These are phyloP conservation scores for Cichorium intybus DNA, from an alignment of 140 eudicot species.

Conservation along the genomic window DNA sequence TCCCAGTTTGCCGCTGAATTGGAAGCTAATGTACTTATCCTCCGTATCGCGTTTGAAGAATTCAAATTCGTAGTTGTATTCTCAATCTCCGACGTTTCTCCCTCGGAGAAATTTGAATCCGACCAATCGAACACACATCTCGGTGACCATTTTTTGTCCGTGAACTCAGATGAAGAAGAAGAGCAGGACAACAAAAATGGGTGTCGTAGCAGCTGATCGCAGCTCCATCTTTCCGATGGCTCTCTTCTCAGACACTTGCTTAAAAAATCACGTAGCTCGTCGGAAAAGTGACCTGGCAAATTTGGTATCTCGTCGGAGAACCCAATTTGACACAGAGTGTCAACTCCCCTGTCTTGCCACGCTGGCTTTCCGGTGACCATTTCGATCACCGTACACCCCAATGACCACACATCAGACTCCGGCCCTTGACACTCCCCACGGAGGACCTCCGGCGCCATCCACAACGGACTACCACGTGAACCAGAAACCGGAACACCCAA, in stretches of 20 bases:
- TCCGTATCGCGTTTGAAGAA: slow-evolving; percentile 2
- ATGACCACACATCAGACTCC: slow-evolving; percentile 79
- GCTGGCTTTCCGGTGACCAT: slow-evolving; percentile 77
- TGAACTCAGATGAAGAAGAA: background rate
- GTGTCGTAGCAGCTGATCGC: slow-evolving; percentile 63
- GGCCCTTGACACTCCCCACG: slow-evolving; percentile 75
- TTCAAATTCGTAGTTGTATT: slow-evolving; percentile 1
- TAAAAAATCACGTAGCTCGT: slow-evolving; percentile 46
- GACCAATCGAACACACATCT: slow-evolving; percentile 64
- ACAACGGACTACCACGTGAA: slow-evolving; percentile 74
- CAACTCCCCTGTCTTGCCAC: slow-evolving; percentile 58
- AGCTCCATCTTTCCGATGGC: slow-evolving; percentile 54
- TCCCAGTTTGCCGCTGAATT: slow-evolving; percentile 53
- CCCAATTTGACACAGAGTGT: slow-evolving; percentile 57
- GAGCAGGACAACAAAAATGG: slow-evolving; percentile 40
- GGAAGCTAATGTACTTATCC: slow-evolving; percentile 43
- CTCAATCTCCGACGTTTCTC: background rate
- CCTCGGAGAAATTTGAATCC: slow-evolving; percentile 29
- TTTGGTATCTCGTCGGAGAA: slow-evolving; percentile 47
- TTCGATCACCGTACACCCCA: slow-evolving; percentile 86
- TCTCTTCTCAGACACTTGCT: slow-evolving; percentile 47
- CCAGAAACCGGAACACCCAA: slow-evolving; percentile 1
- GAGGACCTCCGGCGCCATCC: slow-evolving; percentile 91
- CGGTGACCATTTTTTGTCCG: slow-evolving; percentile 43
- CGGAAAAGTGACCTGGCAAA: slow-evolving; percentile 46